Evolutionary conservation across 208 protist genomes (phyloP).

Genomic region (Leishmania mexicana): DNA sequence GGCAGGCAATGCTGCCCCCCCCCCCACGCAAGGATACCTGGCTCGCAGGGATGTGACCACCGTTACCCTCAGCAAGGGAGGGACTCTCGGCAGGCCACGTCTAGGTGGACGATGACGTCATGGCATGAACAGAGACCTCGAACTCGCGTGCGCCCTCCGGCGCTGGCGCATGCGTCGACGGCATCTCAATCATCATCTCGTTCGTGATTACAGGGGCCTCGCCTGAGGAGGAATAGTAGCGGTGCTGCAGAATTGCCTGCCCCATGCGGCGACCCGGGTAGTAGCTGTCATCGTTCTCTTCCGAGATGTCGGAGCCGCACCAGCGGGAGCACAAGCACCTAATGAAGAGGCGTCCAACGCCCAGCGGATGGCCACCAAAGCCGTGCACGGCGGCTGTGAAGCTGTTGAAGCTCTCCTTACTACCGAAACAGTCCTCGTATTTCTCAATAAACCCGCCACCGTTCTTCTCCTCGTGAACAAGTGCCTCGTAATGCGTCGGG

Average conservation of each 20-base stretch:
- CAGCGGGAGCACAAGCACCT: constrained; percentile 32
- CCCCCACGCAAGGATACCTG: background rate
- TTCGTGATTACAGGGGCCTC: constrained; percentile 26
- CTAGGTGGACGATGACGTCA: background rate
- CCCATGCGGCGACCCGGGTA: constrained; percentile 24
- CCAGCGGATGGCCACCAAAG: constrained; percentile 62
- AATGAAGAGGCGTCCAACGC: constrained; percentile 31
- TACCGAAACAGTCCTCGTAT: constrained; percentile 74
- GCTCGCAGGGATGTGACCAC: background rate
- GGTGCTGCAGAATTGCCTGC: constrained; percentile 20
- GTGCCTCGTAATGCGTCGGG: constrained; percentile 47
- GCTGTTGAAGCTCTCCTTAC: constrained; percentile 57
- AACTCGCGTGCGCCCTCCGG: constrained; percentile 16
- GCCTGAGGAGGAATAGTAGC: background rate
- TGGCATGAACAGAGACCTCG: constrained; percentile 12
- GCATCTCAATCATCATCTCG: constrained; percentile 6
- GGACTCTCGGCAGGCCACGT: too few species aligned
- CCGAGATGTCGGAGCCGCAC: constrained; percentile 18
- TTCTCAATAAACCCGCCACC: constrained; percentile 61
- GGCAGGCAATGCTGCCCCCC: background rate
- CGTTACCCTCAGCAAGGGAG: too few species aligned
- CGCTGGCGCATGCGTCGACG: background rate
- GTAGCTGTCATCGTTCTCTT: constrained; percentile 20
- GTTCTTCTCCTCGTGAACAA: constrained; percentile 61
- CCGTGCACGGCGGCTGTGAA: constrained; percentile 70